Base-by-base conservation (phyloP, 345 rosid species). In the Salix arbutifolia region DNA sequence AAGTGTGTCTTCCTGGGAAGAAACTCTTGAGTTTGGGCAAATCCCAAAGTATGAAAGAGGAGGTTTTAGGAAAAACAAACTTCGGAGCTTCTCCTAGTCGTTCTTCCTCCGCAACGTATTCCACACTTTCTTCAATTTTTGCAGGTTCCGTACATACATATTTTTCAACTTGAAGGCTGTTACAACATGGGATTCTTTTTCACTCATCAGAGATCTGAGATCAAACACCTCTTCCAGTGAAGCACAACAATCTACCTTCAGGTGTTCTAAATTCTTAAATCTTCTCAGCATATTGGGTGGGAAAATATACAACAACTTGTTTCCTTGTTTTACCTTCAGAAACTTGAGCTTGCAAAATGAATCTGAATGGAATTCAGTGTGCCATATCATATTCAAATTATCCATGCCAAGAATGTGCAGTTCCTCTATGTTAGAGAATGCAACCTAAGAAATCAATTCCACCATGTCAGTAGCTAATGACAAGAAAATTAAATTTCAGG, bases 381-480 rank as follows among this genome's bases (percentile, higher is more conserved):
- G 12, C 80, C 85, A 79, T 72, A 82, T 48, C 70, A 50, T 67
- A 52, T 26, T 74, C 75, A 79, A 62, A 40, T 40, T 80, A 56
- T 68, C 25, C 76, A 85, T 31, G 26, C 70, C 0, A n/a, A 18
- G 16, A 33, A 84, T 72, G 33, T 0, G 3, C 33, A 84, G 2
- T 21, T 21, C n/a, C 64, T 84, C 83, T 66, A 82, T 31, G 37
- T 28, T 67, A 40, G 85, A 76, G 65, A 82, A 70, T 40, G 70
- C 50, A 17, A 77, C 79, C 83, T 84, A 77, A 37, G 28, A 5
- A 14, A 46, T 5, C n/a, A 7, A 50, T 69, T 44, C 21, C 56
- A 11, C 6, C 3, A 4, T 42, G 48, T 69, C 13, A n/a, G n/a
- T n/a, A n/a, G n/a, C n/a, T n/a, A n/a, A n/a, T n/a, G n/a, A n/a